phyloP scores from a whole-genome alignment of 2,329 filamentous ascomycete genomes.

The Alternaria brassicae region DNA sequence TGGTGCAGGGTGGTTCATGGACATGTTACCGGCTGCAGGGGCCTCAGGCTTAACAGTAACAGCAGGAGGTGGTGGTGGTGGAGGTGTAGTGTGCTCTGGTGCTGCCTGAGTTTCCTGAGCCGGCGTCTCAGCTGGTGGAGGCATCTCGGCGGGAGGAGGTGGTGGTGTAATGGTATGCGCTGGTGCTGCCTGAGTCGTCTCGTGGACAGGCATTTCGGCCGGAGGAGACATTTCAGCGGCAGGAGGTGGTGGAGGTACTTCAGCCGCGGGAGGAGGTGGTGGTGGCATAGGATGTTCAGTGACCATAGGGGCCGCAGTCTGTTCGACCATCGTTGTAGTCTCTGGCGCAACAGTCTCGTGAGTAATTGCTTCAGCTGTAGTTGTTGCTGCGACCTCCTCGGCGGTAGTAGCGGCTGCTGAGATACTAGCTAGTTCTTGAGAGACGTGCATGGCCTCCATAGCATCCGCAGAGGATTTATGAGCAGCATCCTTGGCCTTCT shows the following conservation, averaged over 20 bases:
- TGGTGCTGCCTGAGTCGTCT: background rate
- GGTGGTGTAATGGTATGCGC: background rate
- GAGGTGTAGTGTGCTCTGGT: slow-evolving; percentile 6
- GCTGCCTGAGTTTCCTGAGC: slow-evolving; percentile 1
- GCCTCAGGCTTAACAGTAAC: background rate
- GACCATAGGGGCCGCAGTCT: slow-evolving; percentile 1
- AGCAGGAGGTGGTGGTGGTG: background rate
- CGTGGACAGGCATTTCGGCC: slow-evolving; percentile 3
- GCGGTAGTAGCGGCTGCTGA: slow-evolving; percentile 7
- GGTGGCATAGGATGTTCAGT: slow-evolving; percentile 1
- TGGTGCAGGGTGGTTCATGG: slow-evolving; percentile 5
- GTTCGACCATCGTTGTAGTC: slow-evolving; percentile 1
- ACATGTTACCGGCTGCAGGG: background rate
- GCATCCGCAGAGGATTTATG: slow-evolving; percentile 20
- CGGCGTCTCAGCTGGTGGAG: slow-evolving; percentile 2
- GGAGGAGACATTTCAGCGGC: background rate
- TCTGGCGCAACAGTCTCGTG: slow-evolving; percentile 9
- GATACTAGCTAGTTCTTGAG: slow-evolving; percentile 15
- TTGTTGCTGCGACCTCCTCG: slow-evolving; percentile 3
- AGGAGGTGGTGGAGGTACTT: background rate
- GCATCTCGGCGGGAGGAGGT: background rate
- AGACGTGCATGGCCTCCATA: slow-evolving; percentile 22
- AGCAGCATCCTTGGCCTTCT: slow-evolving; percentile 15
- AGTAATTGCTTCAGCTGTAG: slow-evolving; percentile 11
- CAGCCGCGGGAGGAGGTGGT: background rate